These are phyloP conservation scores for Cladosporium sp. DNA, from an alignment of 2,329 filamentous ascomycete genomes.

Conservation along the genomic window DNA sequence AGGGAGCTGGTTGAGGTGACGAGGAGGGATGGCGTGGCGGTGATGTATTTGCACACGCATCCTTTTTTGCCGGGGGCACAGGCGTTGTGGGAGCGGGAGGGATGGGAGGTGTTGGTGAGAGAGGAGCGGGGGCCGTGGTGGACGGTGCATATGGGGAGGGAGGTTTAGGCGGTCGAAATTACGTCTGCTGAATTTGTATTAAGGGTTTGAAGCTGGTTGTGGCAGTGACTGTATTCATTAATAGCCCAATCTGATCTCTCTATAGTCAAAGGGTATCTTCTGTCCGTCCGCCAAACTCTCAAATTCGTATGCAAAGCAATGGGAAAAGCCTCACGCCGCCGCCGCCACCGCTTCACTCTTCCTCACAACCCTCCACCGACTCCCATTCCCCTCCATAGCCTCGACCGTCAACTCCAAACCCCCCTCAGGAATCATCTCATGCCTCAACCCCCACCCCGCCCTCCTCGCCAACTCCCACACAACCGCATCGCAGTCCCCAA, in stretches of 20 bases:
- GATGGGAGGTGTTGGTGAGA: neutral
- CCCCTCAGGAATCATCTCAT: slow-evolving; percentile 5
- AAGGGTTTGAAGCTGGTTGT: neutral
- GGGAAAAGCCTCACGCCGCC: no score
- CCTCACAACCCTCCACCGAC: slow-evolving; percentile 1
- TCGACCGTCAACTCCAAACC: neutral
- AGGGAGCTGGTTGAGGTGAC: neutral
- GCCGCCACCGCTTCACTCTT: neutral
- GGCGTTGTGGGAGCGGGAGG: slow-evolving; percentile 4
- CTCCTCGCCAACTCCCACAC: slow-evolving; percentile 79
- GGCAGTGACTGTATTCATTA: no score
- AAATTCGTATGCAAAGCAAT: neutral
- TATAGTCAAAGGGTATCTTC: no score
- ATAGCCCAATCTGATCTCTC: no score
- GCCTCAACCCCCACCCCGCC: slow-evolving; percentile 59
- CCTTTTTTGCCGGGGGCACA: slow-evolving; percentile 5
- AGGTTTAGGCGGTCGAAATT: neutral
- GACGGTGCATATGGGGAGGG: slow-evolving; percentile 21
- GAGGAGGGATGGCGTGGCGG: neutral
- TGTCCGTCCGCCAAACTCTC: neutral
- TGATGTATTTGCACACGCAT: slow-evolving; percentile 10
- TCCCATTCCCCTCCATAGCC: slow-evolving; percentile 2
- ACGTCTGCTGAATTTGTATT: neutral
- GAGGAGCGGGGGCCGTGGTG: slow-evolving; percentile 8
- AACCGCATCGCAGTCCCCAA: slow-evolving; percentile 92